phyloP scores from a whole-genome alignment of 352 stramenopile genomes.

The Globisporangium yorkense region DNA sequence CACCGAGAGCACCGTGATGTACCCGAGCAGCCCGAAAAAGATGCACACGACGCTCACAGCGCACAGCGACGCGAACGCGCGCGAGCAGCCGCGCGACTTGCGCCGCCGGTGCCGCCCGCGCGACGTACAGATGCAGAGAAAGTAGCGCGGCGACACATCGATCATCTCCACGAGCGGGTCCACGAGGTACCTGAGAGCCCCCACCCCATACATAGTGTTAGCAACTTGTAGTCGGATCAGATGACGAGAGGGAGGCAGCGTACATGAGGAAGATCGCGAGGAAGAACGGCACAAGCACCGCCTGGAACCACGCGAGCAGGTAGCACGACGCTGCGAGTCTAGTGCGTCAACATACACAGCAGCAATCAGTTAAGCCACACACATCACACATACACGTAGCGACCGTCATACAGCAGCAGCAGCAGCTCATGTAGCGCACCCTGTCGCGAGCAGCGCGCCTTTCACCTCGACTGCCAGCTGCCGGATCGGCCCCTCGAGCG shows the following conservation, averaged over 20 bases:
- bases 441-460: constrained; percentile 73
- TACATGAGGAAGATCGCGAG: constrained; percentile 87
- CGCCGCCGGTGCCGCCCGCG: constrained; percentile 62
- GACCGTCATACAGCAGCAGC: not conserved
- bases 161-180: constrained; percentile 85
- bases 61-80: constrained; percentile 75
- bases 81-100: constrained; percentile 75
- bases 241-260: constrained; percentile 1
- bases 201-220: too few relatives aligned
- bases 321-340: constrained; percentile 75
- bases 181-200: constrained; percentile 54
- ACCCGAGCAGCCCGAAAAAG: constrained; percentile 82
- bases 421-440: constrained; percentile 24
- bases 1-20: constrained; percentile 85
- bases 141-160: constrained; percentile 84
- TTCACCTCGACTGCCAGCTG: constrained; percentile 78
- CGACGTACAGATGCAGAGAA: constrained; percentile 82
- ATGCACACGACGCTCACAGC: constrained; percentile 82
- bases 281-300: constrained; percentile 83
- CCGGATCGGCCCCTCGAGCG: constrained; percentile 58
- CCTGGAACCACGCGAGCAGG: constrained; percentile 81
- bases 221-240: too few relatives aligned
- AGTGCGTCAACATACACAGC: not conserved
- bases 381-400: not conserved
- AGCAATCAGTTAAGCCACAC: not conserved